Base-by-base conservation (phyloP, 331 rosid genomes). In the Quercus tomentella region DNA sequence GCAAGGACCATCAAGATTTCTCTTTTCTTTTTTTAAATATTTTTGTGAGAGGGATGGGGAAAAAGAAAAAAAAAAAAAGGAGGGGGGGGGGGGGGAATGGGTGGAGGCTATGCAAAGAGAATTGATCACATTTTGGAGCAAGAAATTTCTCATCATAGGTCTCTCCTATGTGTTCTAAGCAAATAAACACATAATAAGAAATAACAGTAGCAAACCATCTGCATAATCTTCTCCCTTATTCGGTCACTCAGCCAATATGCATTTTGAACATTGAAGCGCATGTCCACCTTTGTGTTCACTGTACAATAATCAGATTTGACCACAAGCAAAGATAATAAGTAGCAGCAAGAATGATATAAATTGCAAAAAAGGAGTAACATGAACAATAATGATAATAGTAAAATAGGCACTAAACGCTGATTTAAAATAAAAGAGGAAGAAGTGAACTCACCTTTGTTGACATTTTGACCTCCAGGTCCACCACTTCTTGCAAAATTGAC, bases 381-480 rank as follows among this genome's bases (percentile, higher is more conserved):
- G 60, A 70, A n/a, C 7, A 62, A 62, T 56, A 11, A 25, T 4
- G 43, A 72, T 15, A 61, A 37, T 49, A 15, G 4, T 3, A 10
- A 67, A 56, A 18, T 35, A 72, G 49, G 18, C 56, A 37, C 45
- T 17, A 67, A 6, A 69, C 7, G 4, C 69, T 16, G 14, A 7
- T 45, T 1, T 16, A 72, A 49, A 56, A 41, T 49, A 14, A 14
- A 51, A 3, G 43, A 78, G 7, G 37, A 71, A 56, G 12, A 81
- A 51, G 25, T 31, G 49, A 52, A 71, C 80, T 31, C 70, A 91
- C 97, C 97, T 89, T 94, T 92, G 83, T 92, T 94, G 17, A 94
- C 97, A 84, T 91, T 94, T 86, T 94, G 98, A 63, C 98, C 98
- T 52, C 98, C 97, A 57, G 98, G 97, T 20, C 98, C 98, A 55